Conservation (phyloP, 305 asterid species). For the Fraxinus platypoda region DNA sequence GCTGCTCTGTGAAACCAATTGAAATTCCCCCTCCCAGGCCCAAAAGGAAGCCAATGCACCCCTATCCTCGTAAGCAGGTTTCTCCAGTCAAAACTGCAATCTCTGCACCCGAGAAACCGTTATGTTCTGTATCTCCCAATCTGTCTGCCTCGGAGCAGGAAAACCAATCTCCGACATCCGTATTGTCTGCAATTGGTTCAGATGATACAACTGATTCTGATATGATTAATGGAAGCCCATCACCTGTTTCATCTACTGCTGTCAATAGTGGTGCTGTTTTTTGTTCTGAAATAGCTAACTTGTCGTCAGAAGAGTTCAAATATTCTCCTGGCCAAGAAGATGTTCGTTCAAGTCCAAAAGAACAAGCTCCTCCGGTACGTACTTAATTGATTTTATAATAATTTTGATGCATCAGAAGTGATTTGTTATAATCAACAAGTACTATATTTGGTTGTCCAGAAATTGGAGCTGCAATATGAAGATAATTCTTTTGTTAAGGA, state of each 20-base stretch:
- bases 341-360: slow-evolving; percentile 44
- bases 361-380: slow-evolving; percentile 45
- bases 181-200: slow-evolving; percentile 60
- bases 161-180: slow-evolving; percentile 73
- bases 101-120: slow-evolving; percentile 34
- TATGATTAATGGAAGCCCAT: slow-evolving; percentile 38
- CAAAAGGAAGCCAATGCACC: slow-evolving; percentile 88
- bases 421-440: background rate
- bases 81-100: slow-evolving; percentile 34
- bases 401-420: background rate
- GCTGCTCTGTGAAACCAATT: slow-evolving; percentile 44
- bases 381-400: slow-evolving; percentile 2
- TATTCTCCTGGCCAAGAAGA: slow-evolving; percentile 34
- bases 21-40: slow-evolving; percentile 98
- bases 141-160: slow-evolving; percentile 31
- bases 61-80: slow-evolving; percentile 80
- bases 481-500: slow-evolving; percentile 6
- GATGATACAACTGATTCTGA: slow-evolving; percentile 43
- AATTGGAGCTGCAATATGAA: slow-evolving; percentile 29
- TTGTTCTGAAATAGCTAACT: slow-evolving; percentile 30
- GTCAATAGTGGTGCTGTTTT: slow-evolving; percentile 11
- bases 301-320: slow-evolving; percentile 32
- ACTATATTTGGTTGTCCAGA: slow-evolving; percentile 26
- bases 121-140: slow-evolving; percentile 33
- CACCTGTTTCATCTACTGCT: slow-evolving; percentile 52